Evolutionary conservation across 805 yeast genomes (phyloP).

Genomic region (Lipomyces yamadae): DNA sequence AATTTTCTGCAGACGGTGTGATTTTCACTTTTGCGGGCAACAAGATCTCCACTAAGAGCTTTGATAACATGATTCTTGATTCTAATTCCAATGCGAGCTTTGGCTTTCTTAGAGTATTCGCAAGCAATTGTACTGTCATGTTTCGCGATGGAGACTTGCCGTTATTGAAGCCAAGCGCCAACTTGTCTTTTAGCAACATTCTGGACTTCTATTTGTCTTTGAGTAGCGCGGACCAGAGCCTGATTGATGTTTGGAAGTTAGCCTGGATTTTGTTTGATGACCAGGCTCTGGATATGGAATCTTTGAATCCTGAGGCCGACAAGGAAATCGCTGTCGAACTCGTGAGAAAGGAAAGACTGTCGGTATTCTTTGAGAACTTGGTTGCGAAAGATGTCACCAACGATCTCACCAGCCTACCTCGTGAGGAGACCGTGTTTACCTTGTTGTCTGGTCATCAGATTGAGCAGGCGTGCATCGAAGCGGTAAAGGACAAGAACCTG

Average conservation of each 20-base stretch:
- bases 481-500: constrained; percentile 63
- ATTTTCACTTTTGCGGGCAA: not conserved
- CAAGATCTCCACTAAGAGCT: not conserved
- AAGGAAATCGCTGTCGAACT: constrained; percentile 28
- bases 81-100: not conserved
- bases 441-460: constrained; percentile 57
- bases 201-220: constrained; percentile 9
- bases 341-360: constrained; percentile 53
- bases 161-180: constrained; percentile 6
- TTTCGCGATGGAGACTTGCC: constrained; percentile 26
- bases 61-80: not conserved
- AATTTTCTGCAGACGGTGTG: constrained; percentile 8
- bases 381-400: constrained; percentile 48
- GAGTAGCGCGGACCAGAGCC: not conserved
- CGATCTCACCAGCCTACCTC: constrained; percentile 41
- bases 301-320: constrained; percentile 23
- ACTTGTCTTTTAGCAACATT: constrained; percentile 13
- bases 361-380: constrained; percentile 61
- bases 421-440: constrained; percentile 45
- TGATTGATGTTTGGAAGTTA: constrained; percentile 54
- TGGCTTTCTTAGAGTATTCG: constrained; percentile 18
- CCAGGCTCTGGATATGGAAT: constrained; percentile 22
- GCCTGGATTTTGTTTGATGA: constrained; percentile 68
- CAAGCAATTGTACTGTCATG: constrained; percentile 9
- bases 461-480: constrained; percentile 62